Base-by-base conservation (phyloP, 139 green algal genomes). In the Yamagishiella unicocca region DNA sequence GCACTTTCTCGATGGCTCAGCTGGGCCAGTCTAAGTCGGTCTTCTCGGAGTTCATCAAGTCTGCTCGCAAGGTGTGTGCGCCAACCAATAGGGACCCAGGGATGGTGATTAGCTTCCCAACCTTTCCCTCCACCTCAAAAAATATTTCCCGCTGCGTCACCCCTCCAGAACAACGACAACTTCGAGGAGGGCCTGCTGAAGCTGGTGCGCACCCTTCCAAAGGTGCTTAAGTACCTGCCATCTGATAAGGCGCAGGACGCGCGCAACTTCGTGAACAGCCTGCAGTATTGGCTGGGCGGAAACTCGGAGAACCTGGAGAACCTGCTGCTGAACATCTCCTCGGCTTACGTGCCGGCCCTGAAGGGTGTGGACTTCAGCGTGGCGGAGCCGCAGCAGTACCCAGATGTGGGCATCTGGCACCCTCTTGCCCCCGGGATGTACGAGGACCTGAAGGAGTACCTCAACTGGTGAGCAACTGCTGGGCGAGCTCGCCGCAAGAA, bases 251-350 rank as follows among this genome's bases (percentile, higher is more conserved):
- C 96, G 10, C 92, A 97, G 93, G 96, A 99, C 62, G 96, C 96
- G 0, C 92, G 96, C 64, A 97, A 96, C 91, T 99, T 99, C 74
- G 94, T 96, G 29, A 92, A 98, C 90, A 96, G 94, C 53, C 96
- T 99, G 87, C 98, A 99, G 95, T 99, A 99, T 96, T 99, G 98
- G 98, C 95, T 99, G 87, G 98, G 98, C 62, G 98, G 98, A 67
- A 99, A 98, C 91, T 90, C 95, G 40, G 96, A 98, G 35, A 99
- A 99, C 93, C 93, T 99, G 83, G 95, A 99, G 95, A 99, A 99
- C 95, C 95, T 99, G 92, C 89, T 99, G 50, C 92, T 99, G 22
- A 98, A 93, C 77, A 96, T 97, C 46, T 90, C 88, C 38, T 76
- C 95, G 10, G 3, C 40, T 4, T 99, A 99, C 89, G 93, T 98